Base-by-base conservation (phyloP, 805 yeast genomes). In the Yamadazyma takamatsuzukensis region DNA sequence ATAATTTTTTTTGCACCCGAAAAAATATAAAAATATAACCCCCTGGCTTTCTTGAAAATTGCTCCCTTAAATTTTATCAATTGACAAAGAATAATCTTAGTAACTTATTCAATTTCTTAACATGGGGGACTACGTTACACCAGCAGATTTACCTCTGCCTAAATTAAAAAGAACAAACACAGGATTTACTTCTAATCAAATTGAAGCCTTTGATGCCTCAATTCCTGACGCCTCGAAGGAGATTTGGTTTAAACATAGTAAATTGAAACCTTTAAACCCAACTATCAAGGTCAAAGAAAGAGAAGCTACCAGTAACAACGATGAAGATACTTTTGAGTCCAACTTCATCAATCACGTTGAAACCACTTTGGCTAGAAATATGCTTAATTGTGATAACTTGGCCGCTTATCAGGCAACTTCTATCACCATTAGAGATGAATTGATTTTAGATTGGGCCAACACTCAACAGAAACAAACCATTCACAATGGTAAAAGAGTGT, bases 391-490 rank as follows among this genome's bases (percentile, higher is more conserved):
- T 64, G 97, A 89, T 58, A 80, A 81, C 38, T 67, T 88, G 53
- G 96, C 95, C 25, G 96, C 96, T 15, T 88, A 89, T 55, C 94
- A 84, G 54, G 95, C 96, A 0, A 77, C 94, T 24, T 81, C 95
- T 4, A 70, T 70, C 50, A 70, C 93, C 15, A 71, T 88, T 38
- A 70, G 95, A 43, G 96, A 89, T 58, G 78, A 80, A 32, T 65
- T 88, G 51, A 72, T 86, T 45, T 70, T 86, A 29, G 86, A 85
- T 48, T 88, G 96, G 97, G 88, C 89, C 56, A 79, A 81, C 58
- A 88, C 97, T 24, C 96, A 88, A 62, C 96, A 88, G 61, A 72
- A 76, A 51, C 93, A 85, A 59, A 87, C 96, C 11, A 59, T 81
- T 29, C 79, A 76, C 48, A 94, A 84, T 52, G 84, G 83, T 30